Evolutionary conservation across 345 rosid species (phyloP), one percentile per base, ranked within the genome.

Genomic region (Eucalyptus shirleyi): DNA sequence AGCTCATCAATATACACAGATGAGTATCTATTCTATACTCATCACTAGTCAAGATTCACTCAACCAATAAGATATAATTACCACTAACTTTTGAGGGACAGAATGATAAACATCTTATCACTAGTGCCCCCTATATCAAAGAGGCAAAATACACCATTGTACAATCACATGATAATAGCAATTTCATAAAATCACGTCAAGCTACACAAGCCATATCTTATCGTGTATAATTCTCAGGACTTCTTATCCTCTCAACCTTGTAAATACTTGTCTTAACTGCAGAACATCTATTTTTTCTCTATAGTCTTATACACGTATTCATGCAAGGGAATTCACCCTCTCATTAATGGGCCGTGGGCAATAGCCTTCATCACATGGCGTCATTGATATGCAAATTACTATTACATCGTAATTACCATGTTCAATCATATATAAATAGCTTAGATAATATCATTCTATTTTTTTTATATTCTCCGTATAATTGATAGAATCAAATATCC

Each of bases 211-310:
- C 2, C 77, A 65, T n/a, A n/a, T 65, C 72, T 14, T n/a, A 65
- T 65, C 5, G 3, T 65, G 21, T 65, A n/a, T 7, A 65, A 65
- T 30, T n/a, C 37, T 7, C 1, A n/a, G 2, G 3, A n/a, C 21
- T 65, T n/a, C 37, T 14, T 65, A 32, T 65, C 37, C n/a, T 3
- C 19, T 65, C 77, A 65, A n/a, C 37, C 77, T 65, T 65, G 37
- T 65, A 15, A n/a, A 32, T 65, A 30, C 21, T 16, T 3, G 1
- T 32, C 5, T n/a, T 65, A 65, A 65, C 0, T 2, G 5, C 2
- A 65, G 2, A n/a, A n/a, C 5, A n/a, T 65, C 17, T 65, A n/a
- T 65, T 17, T n/a, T n/a, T 65, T 14, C 16, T 11, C 11, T 65
- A 65, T 30, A 65, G 18, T n/a, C 19, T n/a, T 65, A 65, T 65